Base-by-base conservation (phyloP, 2,329 filamentous ascomycete genomes). In the Pseudogymnoascus sp. region DNA sequence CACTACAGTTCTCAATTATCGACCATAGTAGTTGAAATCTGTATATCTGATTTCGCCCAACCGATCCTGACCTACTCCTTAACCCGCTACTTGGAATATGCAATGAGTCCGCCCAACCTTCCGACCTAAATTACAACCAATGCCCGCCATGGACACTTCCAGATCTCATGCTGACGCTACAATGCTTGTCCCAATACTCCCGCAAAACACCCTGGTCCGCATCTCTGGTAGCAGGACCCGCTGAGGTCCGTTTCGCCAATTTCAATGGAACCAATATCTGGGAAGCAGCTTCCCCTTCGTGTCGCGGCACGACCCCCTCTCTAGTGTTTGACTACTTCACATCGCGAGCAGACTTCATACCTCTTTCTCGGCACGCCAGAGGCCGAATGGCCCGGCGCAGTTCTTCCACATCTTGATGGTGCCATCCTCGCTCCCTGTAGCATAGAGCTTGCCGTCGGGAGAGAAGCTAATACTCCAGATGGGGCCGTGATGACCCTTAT, bases 381-480 rank as follows among this genome's bases (percentile, higher is more conserved):
- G 79, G 1, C 85, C 85, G 63, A 87, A 88, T 64, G 80, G 82
- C 0, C 85, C 85, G 5, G 86, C 83, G 65, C 85, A 88, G 67
- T 88, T 88, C 77, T 88, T 88, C 85, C 85, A 88, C 80, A 99
- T 81, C 78, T 99, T 99, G 75, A 99, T 96, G 0, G 95, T 99
- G 42, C 95, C 95, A 71, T 99, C 95, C 74, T 99, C 95, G 59
- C 93, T 97, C 31, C 91, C 95, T 1, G 95, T 99, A 1, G 93
- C 95, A 73, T 97, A 99, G 6, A 99, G 80, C 74, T 96, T 97
- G 56, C 93, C 93, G 72, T 99, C 95, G 0, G 95, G 95, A 0
- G 93, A 95, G 76, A 96, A 99, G 63, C 89, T 88, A 65, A 96
- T 87, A 5, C 92, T 96, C 95, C 95, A 99, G 66, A 99, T 95